Conservation (phyloP, 2,329 filamentous ascomycete genomes). For the Botryosphaeria dothidea region DNA sequence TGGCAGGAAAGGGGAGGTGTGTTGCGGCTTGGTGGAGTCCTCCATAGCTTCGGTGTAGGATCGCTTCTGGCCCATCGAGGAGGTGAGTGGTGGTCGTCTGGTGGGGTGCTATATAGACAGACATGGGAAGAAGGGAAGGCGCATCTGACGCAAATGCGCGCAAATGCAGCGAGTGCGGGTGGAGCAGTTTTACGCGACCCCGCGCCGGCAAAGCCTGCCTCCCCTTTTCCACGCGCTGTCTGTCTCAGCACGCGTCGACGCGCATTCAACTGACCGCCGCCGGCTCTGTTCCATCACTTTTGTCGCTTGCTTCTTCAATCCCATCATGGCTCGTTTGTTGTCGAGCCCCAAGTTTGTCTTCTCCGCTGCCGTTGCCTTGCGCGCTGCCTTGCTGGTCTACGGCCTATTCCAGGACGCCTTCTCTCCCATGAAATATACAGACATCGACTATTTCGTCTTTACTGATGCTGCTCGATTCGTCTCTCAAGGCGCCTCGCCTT, state of each 20-base stretch:
- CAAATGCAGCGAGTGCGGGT: neutral
- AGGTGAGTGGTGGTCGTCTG: neutral
- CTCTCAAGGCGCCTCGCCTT: conserved; percentile 69
- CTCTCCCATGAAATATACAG: conserved; percentile 94
- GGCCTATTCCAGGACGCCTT: conserved; percentile 90
- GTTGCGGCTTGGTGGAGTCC: conserved; percentile 31
- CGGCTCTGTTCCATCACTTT: neutral
- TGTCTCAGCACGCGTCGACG: neutral
- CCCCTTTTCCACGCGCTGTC: neutral
- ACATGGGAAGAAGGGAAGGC: neutral
- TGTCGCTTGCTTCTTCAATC: neutral
- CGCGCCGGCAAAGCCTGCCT: conserved; percentile 4
- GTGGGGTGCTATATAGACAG: neutral
- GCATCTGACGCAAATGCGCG: conserved; percentile 13
- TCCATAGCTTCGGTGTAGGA: conserved; percentile 38
- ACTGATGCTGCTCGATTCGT: conserved; percentile 87
- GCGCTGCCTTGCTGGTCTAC: conserved; percentile 75
- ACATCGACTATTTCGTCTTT: conserved; percentile 98
- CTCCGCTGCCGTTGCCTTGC: conserved; percentile 59
- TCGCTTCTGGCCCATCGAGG: conserved; percentile 35
- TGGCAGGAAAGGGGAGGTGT: conserved; percentile 50
- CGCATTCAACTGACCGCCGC: neutral
- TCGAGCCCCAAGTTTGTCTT: conserved; percentile 40
- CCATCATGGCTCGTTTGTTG: conserved; percentile 33
- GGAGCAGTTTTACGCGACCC: conserved; percentile 7